Conservation (phyloP, 2,329 filamentous ascomycete species). For the Venturia nashicola region DNA sequence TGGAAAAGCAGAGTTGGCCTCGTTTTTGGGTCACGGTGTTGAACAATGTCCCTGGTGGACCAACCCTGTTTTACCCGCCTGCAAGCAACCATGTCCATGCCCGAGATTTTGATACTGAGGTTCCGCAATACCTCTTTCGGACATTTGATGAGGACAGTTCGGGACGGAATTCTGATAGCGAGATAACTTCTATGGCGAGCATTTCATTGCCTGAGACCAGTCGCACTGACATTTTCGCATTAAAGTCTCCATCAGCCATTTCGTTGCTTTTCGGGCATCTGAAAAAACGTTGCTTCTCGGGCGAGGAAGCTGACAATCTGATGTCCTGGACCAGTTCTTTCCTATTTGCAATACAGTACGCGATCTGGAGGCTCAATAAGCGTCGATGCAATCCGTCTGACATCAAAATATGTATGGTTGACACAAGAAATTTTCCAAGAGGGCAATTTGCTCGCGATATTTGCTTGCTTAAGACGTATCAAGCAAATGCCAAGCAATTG, state of each 20-base stretch:
- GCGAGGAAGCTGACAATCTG: background rate
- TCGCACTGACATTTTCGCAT: background rate
- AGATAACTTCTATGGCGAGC: background rate
- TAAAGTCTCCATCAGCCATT: background rate
- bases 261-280: background rate
- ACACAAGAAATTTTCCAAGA: background rate
- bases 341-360: background rate
- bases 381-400: background rate
- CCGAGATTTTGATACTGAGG: background rate
- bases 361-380: background rate
- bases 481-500: background rate
- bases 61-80: background rate
- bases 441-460: background rate
- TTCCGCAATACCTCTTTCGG: background rate
- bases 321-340: background rate
- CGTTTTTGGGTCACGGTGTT: background rate
- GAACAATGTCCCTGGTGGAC: background rate
- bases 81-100: background rate
- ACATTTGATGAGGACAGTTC: background rate
- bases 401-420: conserved; percentile 2
- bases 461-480: background rate
- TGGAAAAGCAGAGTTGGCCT: conserved; percentile 7
- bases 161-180: background rate
- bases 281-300: background rate
- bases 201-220: background rate